Conservation (phyloP, 306 rosid species). For the Glycine latifolia region DNA sequence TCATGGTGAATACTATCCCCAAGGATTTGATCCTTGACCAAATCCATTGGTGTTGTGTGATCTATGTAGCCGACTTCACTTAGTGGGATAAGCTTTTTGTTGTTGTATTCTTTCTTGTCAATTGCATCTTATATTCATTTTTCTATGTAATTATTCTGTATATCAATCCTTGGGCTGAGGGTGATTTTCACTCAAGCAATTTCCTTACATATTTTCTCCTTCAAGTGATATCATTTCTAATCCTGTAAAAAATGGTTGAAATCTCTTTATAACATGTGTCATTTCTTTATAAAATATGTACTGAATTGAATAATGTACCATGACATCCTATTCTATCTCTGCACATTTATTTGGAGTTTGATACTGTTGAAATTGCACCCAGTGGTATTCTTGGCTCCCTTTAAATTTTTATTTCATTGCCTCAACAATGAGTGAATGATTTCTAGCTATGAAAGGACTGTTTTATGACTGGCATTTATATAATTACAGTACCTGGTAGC, state of each 20-base stretch:
- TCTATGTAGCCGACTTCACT: too few species aligned
- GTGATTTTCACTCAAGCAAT: background rate
- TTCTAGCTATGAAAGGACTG: slow-evolving; percentile 35
- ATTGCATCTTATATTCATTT: too few species aligned
- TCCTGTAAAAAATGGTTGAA: slow-evolving; percentile 11
- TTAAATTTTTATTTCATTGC: slow-evolving; percentile 38
- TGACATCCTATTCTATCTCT: background rate
- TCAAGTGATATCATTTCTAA: too few species aligned
- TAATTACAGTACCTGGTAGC: slow-evolving; percentile 74
- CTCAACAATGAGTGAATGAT: slow-evolving; percentile 38
- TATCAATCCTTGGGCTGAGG: background rate
- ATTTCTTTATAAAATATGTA: too few species aligned
- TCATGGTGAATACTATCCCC: too few species aligned
- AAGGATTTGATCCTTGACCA: too few species aligned
- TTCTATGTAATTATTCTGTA: background rate
- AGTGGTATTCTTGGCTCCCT: slow-evolving; percentile 35
- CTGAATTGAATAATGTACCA: too few species aligned
- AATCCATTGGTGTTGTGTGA: too few species aligned
- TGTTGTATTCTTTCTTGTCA: too few species aligned
- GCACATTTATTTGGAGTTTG: slow-evolving; percentile 1
- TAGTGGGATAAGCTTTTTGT: too few species aligned
- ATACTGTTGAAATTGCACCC: slow-evolving; percentile 7
- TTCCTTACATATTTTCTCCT: background rate
- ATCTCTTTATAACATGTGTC: background rate
- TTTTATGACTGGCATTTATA: slow-evolving; percentile 42